Percentiles rank a stretch among this genome's conserved stretches.
These are phyloP conservation scores for Fragaria ananassa DNA, from an alignment of 306 rosid species.

Conservation along the genomic window DNA sequence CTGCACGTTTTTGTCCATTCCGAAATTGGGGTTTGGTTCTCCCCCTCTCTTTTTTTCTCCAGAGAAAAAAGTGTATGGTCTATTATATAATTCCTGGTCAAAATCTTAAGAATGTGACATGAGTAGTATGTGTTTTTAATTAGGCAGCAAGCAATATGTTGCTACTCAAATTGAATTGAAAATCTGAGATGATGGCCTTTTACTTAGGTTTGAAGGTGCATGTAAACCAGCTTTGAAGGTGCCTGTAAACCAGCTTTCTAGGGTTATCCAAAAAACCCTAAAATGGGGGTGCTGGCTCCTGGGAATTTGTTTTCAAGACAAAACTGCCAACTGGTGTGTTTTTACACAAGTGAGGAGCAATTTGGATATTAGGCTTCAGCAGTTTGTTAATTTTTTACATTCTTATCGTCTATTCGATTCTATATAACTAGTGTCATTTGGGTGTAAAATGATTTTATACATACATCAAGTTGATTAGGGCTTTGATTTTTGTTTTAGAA, in stretches of 20 bases:
- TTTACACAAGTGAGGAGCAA: background rate
- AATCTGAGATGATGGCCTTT: background rate
- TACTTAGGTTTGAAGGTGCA: background rate
- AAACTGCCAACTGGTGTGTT: background rate
- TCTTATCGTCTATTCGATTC: background rate
- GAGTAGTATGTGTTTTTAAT: background rate
- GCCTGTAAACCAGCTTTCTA: background rate
- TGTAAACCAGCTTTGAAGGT: background rate
- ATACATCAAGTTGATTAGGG: background rate
- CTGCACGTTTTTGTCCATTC: constrained; percentile 2
- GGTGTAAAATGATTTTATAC: background rate
- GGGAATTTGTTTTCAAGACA: background rate
- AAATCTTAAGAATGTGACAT: background rate
- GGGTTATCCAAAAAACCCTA: background rate
- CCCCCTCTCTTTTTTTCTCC: no score
- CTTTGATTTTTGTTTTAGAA: background rate
- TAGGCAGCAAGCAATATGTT: background rate
- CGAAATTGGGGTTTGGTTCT: background rate
- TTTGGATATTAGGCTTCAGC: background rate
- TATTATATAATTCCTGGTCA: background rate
- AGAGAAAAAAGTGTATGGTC: background rate
- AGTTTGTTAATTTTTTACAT: background rate
- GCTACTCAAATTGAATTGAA: background rate
- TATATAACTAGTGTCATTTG: background rate
- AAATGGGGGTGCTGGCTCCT: background rate